A percentile compares a stretch with the other conserved stretches of the same genome.
Evolutionary conservation across 768 basidiomycete genomes (phyloP).

Genomic region (Naganishia vaughanmartiniae): DNA sequence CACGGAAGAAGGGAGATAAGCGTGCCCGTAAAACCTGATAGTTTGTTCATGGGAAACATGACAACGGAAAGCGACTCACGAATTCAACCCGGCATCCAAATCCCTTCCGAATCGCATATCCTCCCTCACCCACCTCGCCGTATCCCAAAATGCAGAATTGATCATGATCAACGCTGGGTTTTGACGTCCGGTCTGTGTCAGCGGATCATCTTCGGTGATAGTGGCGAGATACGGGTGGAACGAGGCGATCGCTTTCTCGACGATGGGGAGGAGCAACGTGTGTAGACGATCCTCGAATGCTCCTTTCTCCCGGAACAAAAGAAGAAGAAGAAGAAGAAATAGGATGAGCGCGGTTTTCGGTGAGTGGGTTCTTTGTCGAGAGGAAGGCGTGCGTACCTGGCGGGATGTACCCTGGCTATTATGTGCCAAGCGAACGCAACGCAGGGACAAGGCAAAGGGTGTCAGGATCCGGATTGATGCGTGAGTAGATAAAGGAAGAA

Average conservation of each 20-base stretch:
- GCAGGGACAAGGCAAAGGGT: too few relatives aligned
- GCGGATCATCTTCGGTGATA: too few relatives aligned
- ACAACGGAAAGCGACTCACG: constrained; percentile 23
- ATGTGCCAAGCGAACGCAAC: neutral
- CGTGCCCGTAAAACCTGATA: too few relatives aligned
- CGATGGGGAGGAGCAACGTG: constrained; percentile 28
- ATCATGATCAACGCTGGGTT: constrained; percentile 32
- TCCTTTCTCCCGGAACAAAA: too few relatives aligned
- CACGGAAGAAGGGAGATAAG: neutral
- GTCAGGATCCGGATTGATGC: too few relatives aligned
- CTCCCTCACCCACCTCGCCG: constrained; percentile 35
- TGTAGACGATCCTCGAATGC: constrained; percentile 31
- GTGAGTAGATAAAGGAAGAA: neutral
- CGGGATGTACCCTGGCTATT: constrained; percentile 10
- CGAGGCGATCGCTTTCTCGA: neutral
- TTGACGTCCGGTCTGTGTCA: too few relatives aligned
- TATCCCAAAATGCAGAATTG: constrained; percentile 37
- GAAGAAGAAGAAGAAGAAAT: neutral
- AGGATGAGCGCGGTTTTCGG: neutral
- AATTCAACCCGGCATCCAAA: constrained; percentile 18
- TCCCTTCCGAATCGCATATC: constrained; percentile 32
- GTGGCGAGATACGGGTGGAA: neutral
- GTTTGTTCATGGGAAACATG: neutral
- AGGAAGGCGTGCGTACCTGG: constrained; percentile 6
- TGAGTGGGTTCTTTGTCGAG: too few relatives aligned